These are phyloP conservation scores for Ophiostoma sp. DNA, from an alignment of 2,329 filamentous ascomycete species.

Conservation along the genomic window DNA sequence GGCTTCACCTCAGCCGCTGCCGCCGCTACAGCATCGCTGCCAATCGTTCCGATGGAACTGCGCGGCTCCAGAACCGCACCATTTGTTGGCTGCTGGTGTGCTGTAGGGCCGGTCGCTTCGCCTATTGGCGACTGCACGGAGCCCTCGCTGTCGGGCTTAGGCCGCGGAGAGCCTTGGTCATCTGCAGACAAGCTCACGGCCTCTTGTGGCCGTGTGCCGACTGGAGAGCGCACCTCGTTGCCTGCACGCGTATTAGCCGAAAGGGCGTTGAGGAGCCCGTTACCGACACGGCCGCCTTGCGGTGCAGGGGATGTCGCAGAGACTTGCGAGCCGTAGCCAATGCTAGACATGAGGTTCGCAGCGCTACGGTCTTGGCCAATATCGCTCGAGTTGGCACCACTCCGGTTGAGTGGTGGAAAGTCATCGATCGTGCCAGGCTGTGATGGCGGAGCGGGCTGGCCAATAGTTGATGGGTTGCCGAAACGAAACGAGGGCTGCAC, in stretches of 20 bases:
- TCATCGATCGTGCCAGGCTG: slow-evolving; percentile 51
- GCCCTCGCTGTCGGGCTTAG: slow-evolving; percentile 43
- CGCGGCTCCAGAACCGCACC: slow-evolving; percentile 32
- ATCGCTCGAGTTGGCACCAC: slow-evolving; percentile 46
- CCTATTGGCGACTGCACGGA: slow-evolving; percentile 33
- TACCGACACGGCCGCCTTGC: slow-evolving; percentile 43
- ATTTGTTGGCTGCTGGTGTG: background rate
- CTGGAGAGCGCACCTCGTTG: slow-evolving; percentile 46
- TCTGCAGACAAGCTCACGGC: slow-evolving; percentile 37
- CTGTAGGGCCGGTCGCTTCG: slow-evolving; percentile 14
- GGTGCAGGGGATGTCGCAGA: slow-evolving; percentile 35
- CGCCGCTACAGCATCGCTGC: background rate
- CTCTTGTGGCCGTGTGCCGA: slow-evolving; percentile 44
- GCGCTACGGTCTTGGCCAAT: slow-evolving; percentile 52
- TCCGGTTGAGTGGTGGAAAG: slow-evolving; percentile 56
- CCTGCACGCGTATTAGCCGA: slow-evolving; percentile 51
- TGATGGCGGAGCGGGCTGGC: slow-evolving; percentile 39
- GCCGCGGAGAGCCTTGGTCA: slow-evolving; percentile 45
- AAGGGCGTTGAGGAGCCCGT: slow-evolving; percentile 59
- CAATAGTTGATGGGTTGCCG: slow-evolving; percentile 33
- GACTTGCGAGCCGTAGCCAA: slow-evolving; percentile 49
- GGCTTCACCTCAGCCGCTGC: slow-evolving; percentile 25
- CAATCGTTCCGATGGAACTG: slow-evolving; percentile 44
- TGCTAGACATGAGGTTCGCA: slow-evolving; percentile 47
- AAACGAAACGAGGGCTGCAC: slow-evolving; percentile 50